phyloP scores from a whole-genome alignment of 2,329 filamentous ascomycete species.

The Fusarium gaditjirri region DNA sequence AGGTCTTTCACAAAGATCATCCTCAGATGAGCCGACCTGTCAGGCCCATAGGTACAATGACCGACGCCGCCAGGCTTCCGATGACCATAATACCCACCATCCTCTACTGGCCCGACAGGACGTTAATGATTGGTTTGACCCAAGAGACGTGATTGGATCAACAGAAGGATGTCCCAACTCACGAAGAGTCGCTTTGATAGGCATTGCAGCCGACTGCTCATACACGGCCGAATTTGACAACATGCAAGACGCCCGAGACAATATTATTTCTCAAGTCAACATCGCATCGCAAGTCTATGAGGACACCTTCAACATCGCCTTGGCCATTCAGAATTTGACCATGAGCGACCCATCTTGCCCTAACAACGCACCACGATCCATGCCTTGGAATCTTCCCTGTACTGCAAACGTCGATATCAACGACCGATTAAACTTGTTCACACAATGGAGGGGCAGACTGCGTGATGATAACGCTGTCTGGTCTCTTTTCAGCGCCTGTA shows the following conservation, averaged over 20 bases:
- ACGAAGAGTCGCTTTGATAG: conserved; percentile 85
- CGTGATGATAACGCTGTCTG: conserved; percentile 82
- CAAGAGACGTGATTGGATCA: conserved; percentile 67
- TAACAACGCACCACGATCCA: conserved; percentile 58
- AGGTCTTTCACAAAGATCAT: neutral
- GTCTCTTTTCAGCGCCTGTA: conserved; percentile 81
- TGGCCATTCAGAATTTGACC: conserved; percentile 83
- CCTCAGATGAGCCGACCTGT: neutral
- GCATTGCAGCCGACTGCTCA: conserved; percentile 88
- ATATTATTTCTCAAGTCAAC: conserved; percentile 84
- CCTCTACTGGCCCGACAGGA: neutral
- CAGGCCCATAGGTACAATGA: neutral
- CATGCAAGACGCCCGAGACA: conserved; percentile 68
- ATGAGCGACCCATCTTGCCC: conserved; percentile 78
- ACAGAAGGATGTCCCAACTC: conserved; percentile 81
- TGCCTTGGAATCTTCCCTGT: conserved; percentile 84
- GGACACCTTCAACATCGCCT: conserved; percentile 85
- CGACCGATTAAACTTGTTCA: conserved; percentile 82
- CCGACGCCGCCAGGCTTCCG: neutral
- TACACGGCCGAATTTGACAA: conserved; percentile 77
- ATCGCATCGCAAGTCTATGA: conserved; percentile 87
- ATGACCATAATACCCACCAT: fast-evolving
- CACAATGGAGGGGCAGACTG: conserved; percentile 78
- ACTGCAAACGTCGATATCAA: conserved; percentile 69
- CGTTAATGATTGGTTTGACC: conserved; percentile 3